A percentile compares a stretch with the other conserved stretches of the same genome.
phyloP scores from a whole-genome alignment of 371 early-diverging fungal species.

The Thermomucor indicae-seudaticae region DNA sequence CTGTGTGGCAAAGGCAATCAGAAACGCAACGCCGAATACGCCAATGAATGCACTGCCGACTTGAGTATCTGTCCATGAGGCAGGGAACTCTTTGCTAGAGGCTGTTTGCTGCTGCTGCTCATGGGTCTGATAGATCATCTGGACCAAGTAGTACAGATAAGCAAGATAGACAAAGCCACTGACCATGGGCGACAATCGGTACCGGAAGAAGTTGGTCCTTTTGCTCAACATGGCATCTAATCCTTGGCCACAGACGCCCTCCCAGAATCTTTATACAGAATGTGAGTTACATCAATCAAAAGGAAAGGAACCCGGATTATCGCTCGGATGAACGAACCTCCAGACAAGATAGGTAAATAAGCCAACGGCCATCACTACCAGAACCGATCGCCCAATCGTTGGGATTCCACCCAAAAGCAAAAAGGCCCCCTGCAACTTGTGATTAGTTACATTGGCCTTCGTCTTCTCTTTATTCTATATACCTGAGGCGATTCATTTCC shows the following conservation, averaged over 20 bases:
- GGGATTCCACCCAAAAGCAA: conserved; percentile 41
- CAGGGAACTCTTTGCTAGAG: conserved; percentile 39
- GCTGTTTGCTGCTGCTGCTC: conserved; percentile 31
- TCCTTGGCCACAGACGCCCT: conserved; percentile 43
- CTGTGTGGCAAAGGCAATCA: conserved; percentile 43
- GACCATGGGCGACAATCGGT: conserved; percentile 44
- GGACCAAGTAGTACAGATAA: conserved; percentile 39
- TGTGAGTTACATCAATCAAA: background rate
- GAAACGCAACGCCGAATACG: conserved; percentile 33
- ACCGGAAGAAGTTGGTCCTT: conserved; percentile 42
- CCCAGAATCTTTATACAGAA: conserved; percentile 30
- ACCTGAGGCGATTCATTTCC: conserved; percentile 45
- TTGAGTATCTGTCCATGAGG: conserved; percentile 23
- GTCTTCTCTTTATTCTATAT: no score
- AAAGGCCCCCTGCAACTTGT: conserved; percentile 49
- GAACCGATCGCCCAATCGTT: conserved; percentile 27
- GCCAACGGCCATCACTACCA: conserved; percentile 42
- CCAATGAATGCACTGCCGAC: conserved; percentile 38
- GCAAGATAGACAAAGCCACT: conserved; percentile 39
- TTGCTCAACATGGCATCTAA: conserved; percentile 30
- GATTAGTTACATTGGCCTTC: no score
- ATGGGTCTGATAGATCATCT: conserved; percentile 35
- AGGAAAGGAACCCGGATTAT: background rate
- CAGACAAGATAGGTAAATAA: conserved; percentile 39
- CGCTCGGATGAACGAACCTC: conserved; percentile 22